A percentile compares a stretch with the other conserved stretches of the same genome.
phyloP scores from a whole-genome alignment of 345 rosid genomes.

The Pistacia atlantica region DNA sequence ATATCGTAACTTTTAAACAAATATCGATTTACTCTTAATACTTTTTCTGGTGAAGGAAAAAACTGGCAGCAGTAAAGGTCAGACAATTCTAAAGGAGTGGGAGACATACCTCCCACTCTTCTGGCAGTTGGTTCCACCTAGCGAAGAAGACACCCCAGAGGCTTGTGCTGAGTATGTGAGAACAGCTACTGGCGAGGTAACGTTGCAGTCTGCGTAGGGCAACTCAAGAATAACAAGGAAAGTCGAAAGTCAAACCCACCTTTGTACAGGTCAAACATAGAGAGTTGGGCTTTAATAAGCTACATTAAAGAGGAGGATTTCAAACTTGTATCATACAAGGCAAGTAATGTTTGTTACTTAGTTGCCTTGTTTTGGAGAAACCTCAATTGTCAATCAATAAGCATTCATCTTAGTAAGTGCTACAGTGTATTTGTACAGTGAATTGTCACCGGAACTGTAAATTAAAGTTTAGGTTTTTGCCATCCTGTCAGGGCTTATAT shows the following conservation, averaged over 20 bases:
- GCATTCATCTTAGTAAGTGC: slow-evolving; percentile 9
- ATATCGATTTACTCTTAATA: background rate
- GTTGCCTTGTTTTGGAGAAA: background rate
- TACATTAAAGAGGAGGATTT: background rate
- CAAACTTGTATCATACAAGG: background rate
- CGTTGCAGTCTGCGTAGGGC: slow-evolving; percentile 70
- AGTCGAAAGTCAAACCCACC: background rate
- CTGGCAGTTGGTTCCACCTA: slow-evolving; percentile 99
- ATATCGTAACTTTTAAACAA: background rate
- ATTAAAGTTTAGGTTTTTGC: slow-evolving; percentile 17
- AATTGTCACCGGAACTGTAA: slow-evolving; percentile 33
- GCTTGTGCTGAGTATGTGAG: slow-evolving; percentile 76
- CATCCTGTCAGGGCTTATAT: background rate
- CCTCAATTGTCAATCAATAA: background rate
- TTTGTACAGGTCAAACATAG: slow-evolving; percentile 30
- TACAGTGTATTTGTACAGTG: slow-evolving; percentile 34
- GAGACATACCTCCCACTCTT: slow-evolving; percentile 75
- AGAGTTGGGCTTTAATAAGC: slow-evolving; percentile 11
- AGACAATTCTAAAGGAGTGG: slow-evolving; percentile 75
- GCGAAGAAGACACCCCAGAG: slow-evolving; percentile 99
- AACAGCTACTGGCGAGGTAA: slow-evolving; percentile 67
- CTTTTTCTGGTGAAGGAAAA: slow-evolving; percentile 59
- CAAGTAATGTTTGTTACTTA: background rate
- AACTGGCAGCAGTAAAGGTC: slow-evolving; percentile 91
- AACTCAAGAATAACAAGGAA: background rate